Conservation (phyloP, 805 yeast species). For the Blastobotrys attinorum region DNA sequence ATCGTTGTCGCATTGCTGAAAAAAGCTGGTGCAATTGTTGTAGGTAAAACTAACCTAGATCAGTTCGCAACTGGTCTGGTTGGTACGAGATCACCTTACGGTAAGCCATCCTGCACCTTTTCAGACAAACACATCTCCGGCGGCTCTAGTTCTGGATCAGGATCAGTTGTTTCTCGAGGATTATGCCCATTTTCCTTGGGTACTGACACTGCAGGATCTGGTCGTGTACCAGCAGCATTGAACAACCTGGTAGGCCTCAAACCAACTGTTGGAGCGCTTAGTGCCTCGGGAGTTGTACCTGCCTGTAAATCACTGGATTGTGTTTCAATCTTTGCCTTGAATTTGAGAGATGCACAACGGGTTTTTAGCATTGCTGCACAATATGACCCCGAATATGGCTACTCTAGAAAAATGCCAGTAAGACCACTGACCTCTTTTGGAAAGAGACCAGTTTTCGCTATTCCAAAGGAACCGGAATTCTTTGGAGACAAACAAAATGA, state of each 20-base stretch:
- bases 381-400: slow-evolving; percentile 69
- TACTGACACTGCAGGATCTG: slow-evolving; percentile 97
- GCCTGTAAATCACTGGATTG: slow-evolving; percentile 94
- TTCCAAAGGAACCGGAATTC: slow-evolving; percentile 71
- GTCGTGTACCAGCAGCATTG: slow-evolving; percentile 93
- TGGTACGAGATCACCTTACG: slow-evolving; percentile 93
- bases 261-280: slow-evolving; percentile 84
- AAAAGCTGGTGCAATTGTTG: slow-evolving; percentile 83
- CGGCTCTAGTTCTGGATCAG: slow-evolving; percentile 96
- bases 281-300: slow-evolving; percentile 90
- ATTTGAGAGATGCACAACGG: slow-evolving; percentile 74
- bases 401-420: slow-evolving; percentile 66
- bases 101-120: slow-evolving; percentile 77
- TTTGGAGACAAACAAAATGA: slow-evolving; percentile 77
- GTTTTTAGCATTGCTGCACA: slow-evolving; percentile 64
- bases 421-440: slow-evolving; percentile 57
- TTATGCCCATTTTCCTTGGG: slow-evolving; percentile 84
- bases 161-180: slow-evolving; percentile 83
- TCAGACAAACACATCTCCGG: slow-evolving; percentile 76
- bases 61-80: slow-evolving; percentile 98
- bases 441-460: slow-evolving; percentile 56
- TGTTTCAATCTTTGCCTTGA: slow-evolving; percentile 76
- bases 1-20: slow-evolving; percentile 65
- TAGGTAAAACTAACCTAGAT: slow-evolving; percentile 93
- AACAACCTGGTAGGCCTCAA: slow-evolving; percentile 89